phyloP scores from a whole-genome alignment of 768 basidiomycete species.

The Amanita thiersii region DNA sequence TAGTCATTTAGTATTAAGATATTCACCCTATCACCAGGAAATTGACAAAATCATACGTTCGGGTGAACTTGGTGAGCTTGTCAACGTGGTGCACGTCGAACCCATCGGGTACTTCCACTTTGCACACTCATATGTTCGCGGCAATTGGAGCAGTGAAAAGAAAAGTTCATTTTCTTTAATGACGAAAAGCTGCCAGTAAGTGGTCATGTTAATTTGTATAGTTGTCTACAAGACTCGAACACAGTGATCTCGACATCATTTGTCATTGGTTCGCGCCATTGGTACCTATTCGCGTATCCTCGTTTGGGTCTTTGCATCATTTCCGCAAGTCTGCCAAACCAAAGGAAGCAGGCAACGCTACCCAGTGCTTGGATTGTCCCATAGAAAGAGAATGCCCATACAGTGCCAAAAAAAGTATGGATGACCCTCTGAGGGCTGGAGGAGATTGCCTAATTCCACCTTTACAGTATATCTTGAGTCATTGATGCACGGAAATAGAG shows the following conservation, averaged over 20 bases:
- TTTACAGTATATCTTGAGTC: conserved; percentile 77
- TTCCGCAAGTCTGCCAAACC: conserved; percentile 75
- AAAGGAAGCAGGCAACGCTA: conserved; percentile 51
- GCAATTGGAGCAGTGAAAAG: conserved; percentile 65
- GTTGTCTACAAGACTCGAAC: conserved; percentile 7
- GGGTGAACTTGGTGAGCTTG: conserved; percentile 62
- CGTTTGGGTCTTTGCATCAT: conserved; percentile 81
- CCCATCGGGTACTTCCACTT: conserved; percentile 86
- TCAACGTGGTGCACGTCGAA: conserved; percentile 81
- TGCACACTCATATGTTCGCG: conserved; percentile 84
- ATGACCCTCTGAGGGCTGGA: not conserved
- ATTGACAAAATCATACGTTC: conserved; percentile 65
- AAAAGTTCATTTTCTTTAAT: conserved; percentile 75
- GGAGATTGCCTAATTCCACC: conserved; percentile 5
- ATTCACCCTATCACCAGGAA: conserved; percentile 75
- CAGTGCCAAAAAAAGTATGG: conserved; percentile 77
- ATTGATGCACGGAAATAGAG: conserved; percentile 41
- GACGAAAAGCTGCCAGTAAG: conserved; percentile 89
- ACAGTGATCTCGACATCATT: conserved; percentile 78
- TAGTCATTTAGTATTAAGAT: conserved; percentile 59
- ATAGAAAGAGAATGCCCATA: conserved; percentile 71
- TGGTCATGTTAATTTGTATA: conserved; percentile 10
- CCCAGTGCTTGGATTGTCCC: conserved; percentile 72
- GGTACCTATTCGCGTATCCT: conserved; percentile 62
- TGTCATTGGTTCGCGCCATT: conserved; percentile 70